phyloP scores from a whole-genome alignment of 306 rosid genomes.

The Elaeagnus macrophylla region DNA sequence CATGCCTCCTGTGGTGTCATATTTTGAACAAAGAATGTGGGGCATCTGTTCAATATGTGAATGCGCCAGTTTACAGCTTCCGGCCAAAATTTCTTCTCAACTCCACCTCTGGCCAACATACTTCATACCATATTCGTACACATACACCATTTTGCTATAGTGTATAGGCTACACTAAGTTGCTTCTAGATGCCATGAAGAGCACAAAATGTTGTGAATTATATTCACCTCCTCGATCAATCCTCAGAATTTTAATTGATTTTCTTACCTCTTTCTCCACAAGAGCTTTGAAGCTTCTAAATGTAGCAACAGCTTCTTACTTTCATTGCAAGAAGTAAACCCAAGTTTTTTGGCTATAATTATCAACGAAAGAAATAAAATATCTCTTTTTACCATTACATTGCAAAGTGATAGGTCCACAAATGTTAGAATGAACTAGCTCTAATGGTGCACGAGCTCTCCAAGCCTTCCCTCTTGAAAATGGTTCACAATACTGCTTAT shows the following conservation, averaged over 20 bases:
- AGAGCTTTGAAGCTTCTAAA: no score
- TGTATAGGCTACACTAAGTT: neutral
- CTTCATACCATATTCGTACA: neutral
- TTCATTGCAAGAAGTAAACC: neutral
- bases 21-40: neutral
- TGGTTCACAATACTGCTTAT: neutral
- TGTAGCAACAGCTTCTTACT: neutral
- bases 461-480: neutral
- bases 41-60: neutral
- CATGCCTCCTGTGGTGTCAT: neutral
- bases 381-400: slow-evolving; percentile 3
- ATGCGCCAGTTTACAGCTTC: neutral
- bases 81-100: neutral
- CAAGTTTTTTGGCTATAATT: neutral
- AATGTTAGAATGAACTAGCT: neutral
- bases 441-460: neutral
- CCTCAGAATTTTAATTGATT: neutral
- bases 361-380: neutral
- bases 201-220: neutral
- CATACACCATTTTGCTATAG: slow-evolving; percentile 1
- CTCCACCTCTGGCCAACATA: neutral
- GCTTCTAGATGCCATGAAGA: neutral
- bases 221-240: neutral
- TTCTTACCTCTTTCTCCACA: neutral
- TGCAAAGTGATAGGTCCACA: neutral